Evolutionary conservation across 2,329 filamentous ascomycete species (phyloP), one percentile per base, ranked within the genome.

Genomic region (Claviceps sorghi): DNA sequence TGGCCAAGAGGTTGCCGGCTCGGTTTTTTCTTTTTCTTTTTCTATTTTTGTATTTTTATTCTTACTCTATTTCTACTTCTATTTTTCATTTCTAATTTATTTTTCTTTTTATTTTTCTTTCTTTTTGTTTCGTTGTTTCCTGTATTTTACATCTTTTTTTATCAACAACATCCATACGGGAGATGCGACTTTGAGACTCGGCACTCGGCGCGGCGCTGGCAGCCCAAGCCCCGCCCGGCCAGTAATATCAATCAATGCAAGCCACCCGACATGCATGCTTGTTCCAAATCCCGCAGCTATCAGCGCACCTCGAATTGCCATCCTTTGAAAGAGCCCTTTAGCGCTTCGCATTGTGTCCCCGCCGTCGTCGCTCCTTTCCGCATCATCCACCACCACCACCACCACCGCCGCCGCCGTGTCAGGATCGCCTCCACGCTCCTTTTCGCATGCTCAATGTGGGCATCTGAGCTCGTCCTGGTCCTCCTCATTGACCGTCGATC

Each of bases 321-420:
- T 19, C 2, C 11, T 36, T 36, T 36, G 34, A 13, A 36, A 10
- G 13, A 36, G 34, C 13, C 36, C 0, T 38, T 38, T 6, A 3
- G 13, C 13, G 40, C 40, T 22, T 22, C 40, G 21, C n/a, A 42
- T 26, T 26, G 41, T 26, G 21, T 15, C 41, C 21, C 4, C 36
- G 22, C 30, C 44, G 13, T 52, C 51, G 46, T 49, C 46, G 30
- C 51, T 52, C 51, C 46, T 49, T 52, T 49, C 38, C 46, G 40
- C 40, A 3, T 4, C 22, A 36, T 13, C 45, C 26, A 13, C 41
- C n/a, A 19, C 38, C 17, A 19, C 38, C 17, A 19, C n/a, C 38
- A 22, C 40, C 9, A 42, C 8, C 40, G 10, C 40, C 40, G n/a
- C 40, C 40, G 40, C 19, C 40, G 40, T 13, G 19, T 21, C 40